These are phyloP conservation scores for Pichia scutulata DNA, from an alignment of 805 yeast species.

Conservation along the genomic window DNA sequence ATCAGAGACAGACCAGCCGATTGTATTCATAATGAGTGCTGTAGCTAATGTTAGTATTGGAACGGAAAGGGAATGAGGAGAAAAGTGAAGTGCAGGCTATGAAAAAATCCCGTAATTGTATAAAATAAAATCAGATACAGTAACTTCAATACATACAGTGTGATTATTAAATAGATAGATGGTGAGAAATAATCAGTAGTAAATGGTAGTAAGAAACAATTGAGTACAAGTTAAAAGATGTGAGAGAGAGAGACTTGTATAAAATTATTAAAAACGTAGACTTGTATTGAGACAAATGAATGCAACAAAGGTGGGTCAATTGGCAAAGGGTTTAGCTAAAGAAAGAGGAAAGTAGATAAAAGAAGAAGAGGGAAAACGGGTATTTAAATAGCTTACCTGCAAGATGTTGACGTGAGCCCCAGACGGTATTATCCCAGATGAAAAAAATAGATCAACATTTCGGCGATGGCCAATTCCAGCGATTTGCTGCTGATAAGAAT, in stretches of 20 bases:
- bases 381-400: no score
- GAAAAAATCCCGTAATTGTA: no score
- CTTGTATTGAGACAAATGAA: no score
- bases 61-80: not conserved
- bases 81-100: not conserved
- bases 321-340: no score
- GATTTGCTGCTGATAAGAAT: not conserved
- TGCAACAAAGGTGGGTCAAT: not conserved
- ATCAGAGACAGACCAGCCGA: conserved; percentile 76
- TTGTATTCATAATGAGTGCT: conserved; percentile 17
- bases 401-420: not conserved
- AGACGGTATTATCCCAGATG: not conserved
- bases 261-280: no score
- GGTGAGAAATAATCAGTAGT: not conserved
- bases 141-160: not conserved
- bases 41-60: not conserved
- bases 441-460: not conserved
- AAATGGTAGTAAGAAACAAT: not conserved
- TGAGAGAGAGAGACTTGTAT: not conserved
- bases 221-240: not conserved
- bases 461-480: not conserved
- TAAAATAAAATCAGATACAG: no score
- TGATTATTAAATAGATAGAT: not conserved
- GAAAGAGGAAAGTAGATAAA: no score
- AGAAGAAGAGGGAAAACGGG: not conserved